Evolutionary conservation across 345 rosid species (phyloP), one percentile per base, ranked within the genome.

Genomic region (Eucalyptus pauciflora): DNA sequence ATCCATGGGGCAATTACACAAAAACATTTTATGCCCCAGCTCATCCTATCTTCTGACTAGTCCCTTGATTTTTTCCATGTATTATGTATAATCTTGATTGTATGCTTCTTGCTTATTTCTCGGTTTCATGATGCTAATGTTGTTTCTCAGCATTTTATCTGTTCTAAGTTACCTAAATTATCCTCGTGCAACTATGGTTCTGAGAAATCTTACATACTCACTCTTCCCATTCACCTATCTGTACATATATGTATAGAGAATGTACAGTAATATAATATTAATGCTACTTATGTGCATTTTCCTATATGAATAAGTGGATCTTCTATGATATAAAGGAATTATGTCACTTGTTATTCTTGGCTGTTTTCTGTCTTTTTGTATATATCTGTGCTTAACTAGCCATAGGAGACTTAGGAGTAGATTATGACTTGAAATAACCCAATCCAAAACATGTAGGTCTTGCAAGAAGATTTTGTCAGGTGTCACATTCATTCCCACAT

Each of bases 381-480:
- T 87, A 64, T 71, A 80, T 1, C 43, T 33, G 54, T n/a, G 33
- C 54, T 46, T 87, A 27, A 58, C 48, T n/a, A 24, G 79, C 60
- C 62, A 22, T 1, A n/a, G 43, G 50, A 50, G 79, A 51, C 29
- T 49, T 49, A 25, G 25, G 50, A 50, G 8, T 29, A 14, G 56
- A 41, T 76, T 76, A 33, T 67, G 79, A 16, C 90, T 76, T 76
- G 48, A 76, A 76, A 76, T 76, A 76, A 76, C 29, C 48, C 27
- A 76, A 76, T 76, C 56, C 3, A 71, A 33, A 31, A 25, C 49
- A 6, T 90, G 64, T 89, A 97, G 99, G 98, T 96, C 87, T 91
- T 97, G 94, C 94, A 89, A 92, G 99, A 97, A 90, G 98, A 97
- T 89, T 95, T 97, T 87, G 92, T 95, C 93, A 96, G 94, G 89